Percentiles rank a stretch among this genome's conserved stretches.
These are phyloP conservation scores for Amanita brunnescens DNA, from an alignment of 768 basidiomycete species.

Conservation along the genomic window DNA sequence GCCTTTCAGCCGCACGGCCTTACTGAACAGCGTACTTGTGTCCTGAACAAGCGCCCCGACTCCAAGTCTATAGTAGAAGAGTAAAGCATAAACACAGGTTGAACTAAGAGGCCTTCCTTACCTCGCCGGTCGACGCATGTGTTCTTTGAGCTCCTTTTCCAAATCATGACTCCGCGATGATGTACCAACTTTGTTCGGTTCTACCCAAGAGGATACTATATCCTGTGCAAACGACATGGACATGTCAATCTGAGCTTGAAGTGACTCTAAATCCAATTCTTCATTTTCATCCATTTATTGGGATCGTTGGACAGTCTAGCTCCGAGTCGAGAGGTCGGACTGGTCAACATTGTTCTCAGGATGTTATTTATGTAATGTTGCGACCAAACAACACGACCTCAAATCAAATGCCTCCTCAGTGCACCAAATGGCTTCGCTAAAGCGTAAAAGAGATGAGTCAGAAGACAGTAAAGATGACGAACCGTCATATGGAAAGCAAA, in stretches of 20 bases:
- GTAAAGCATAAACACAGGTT: slow-evolving; percentile 7
- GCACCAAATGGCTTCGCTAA: slow-evolving; percentile 24
- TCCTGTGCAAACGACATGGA: slow-evolving; percentile 70
- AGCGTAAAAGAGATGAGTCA: slow-evolving; percentile 46
- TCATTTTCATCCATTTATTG: slow-evolving; percentile 24
- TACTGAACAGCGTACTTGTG: slow-evolving; percentile 34
- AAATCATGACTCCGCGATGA: slow-evolving; percentile 27
- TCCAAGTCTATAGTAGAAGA: slow-evolving; percentile 44
- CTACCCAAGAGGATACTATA: slow-evolving; percentile 72
- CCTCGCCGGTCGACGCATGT: slow-evolving; percentile 66
- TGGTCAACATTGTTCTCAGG: not conserved
- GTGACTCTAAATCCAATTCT: slow-evolving; percentile 55
- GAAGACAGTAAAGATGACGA: slow-evolving; percentile 56
- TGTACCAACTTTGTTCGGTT: slow-evolving; percentile 36
- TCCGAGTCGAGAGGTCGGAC: not conserved
- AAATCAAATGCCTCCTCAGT: slow-evolving; percentile 2
- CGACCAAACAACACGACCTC: slow-evolving; percentile 4
- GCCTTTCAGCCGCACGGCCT: slow-evolving; percentile 53
- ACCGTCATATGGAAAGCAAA: slow-evolving; percentile 55
- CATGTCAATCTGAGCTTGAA: slow-evolving; percentile 79
- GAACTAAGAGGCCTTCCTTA: slow-evolving; percentile 22
- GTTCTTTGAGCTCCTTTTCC: slow-evolving; percentile 54
- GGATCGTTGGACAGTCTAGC: not conserved
- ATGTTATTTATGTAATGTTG: not conserved
- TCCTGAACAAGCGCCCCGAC: slow-evolving; percentile 62